Percentiles rank a stretch among this genome's conserved stretches.
Conservation (phyloP, 352 stramenopile species). For the Thalassiosira livingstoniorum region DNA sequence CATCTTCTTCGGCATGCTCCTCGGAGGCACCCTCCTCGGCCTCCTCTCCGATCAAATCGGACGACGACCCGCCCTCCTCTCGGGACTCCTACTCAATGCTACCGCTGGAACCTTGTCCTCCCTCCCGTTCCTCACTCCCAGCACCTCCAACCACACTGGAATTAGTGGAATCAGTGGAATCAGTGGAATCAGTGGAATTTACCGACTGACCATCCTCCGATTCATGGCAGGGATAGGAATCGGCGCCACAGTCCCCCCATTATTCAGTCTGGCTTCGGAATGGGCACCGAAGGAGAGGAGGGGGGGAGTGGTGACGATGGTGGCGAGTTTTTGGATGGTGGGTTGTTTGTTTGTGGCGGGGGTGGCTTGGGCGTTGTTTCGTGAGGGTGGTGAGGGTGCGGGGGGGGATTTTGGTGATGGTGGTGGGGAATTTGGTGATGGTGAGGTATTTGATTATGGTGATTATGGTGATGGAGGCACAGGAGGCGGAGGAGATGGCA, state of each 20-base stretch:
- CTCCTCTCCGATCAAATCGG: slow-evolving; percentile 69
- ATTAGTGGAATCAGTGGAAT: too few relatives aligned
- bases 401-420: background rate
- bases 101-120: slow-evolving; percentile 60
- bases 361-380: slow-evolving; percentile 67
- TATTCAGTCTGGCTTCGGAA: slow-evolving; percentile 77
- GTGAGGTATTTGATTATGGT: too few relatives aligned
- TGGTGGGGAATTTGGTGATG: background rate
- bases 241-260: slow-evolving; percentile 73
- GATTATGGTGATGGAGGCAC: background rate
- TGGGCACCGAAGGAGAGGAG: slow-evolving; percentile 66
- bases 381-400: background rate
- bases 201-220: slow-evolving; percentile 60
- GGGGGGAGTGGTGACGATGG: slow-evolving; percentile 70
- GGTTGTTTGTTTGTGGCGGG: slow-evolving; percentile 80
- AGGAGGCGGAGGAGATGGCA: slow-evolving; percentile 11
- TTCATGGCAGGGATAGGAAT: slow-evolving; percentile 78
- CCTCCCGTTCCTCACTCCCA: slow-evolving; percentile 46
- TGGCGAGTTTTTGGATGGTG: slow-evolving; percentile 84
- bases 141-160: too few relatives aligned
- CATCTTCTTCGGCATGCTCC: slow-evolving; percentile 82
- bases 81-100: slow-evolving; percentile 70
- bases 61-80: slow-evolving; percentile 68
- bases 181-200: too few relatives aligned
- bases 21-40: slow-evolving; percentile 72